Percentiles rank a stretch among this genome's conserved stretches.
phyloP scores from a whole-genome alignment of 2,329 filamentous ascomycete species.

The Exophiala phaeomuriformis region DNA sequence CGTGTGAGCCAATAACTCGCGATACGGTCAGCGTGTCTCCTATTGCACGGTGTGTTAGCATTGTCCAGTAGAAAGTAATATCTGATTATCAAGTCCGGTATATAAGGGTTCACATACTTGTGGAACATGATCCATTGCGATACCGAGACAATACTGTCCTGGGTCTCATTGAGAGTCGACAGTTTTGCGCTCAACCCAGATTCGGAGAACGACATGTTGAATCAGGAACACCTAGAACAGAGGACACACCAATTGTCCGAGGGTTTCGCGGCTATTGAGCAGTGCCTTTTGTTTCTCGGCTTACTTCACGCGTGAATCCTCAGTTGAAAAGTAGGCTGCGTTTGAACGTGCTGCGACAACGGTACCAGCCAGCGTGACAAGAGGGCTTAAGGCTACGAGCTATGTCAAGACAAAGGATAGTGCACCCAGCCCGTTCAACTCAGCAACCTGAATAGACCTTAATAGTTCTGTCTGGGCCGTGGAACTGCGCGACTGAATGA shows the following conservation, averaged over 20 bases:
- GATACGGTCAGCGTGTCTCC: slow-evolving; percentile 85
- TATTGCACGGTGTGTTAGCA: slow-evolving; percentile 34
- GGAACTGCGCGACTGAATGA: too few relatives aligned
- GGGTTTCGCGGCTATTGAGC: too few relatives aligned
- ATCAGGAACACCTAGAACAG: background rate
- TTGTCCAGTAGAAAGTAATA: too few relatives aligned
- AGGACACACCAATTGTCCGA: background rate
- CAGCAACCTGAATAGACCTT: background rate
- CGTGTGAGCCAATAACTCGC: slow-evolving; percentile 87
- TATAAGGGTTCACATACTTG: slow-evolving; percentile 51
- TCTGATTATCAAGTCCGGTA: too few relatives aligned
- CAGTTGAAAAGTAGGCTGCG: too few relatives aligned
- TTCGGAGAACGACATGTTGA: slow-evolving; percentile 82
- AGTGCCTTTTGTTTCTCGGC: too few relatives aligned
- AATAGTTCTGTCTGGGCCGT: background rate
- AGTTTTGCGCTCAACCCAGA: slow-evolving; percentile 93
- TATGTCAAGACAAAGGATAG: background rate
- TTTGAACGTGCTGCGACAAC: too few relatives aligned
- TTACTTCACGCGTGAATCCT: too few relatives aligned
- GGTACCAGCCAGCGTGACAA: too few relatives aligned
- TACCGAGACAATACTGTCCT: slow-evolving; percentile 92
- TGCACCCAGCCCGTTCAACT: background rate
- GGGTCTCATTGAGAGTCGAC: slow-evolving; percentile 89
- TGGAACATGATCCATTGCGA: slow-evolving; percentile 99
- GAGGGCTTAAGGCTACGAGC: slow-evolving; percentile 1